Evolutionary conservation across 371 early-diverging fungal species (phyloP), one percentile per base, ranked within the genome.

Genomic region (Mortierella polycephala): DNA sequence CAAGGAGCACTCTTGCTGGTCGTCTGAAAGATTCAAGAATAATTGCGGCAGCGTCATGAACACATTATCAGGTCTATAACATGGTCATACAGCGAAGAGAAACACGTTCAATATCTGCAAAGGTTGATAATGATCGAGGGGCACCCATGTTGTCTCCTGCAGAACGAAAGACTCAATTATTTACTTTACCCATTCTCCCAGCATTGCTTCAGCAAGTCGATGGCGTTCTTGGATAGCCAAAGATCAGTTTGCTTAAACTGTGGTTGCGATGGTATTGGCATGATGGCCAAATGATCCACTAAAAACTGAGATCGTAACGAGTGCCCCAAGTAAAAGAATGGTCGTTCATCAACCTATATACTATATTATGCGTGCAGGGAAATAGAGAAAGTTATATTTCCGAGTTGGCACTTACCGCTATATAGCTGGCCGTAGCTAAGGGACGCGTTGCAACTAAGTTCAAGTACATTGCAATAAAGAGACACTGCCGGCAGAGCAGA

Each of bases 161-260:
- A 11, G 7, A 54, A n/a, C 1, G n/a, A 67, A 52, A 12, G 14
- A 39, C 12, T 16, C 5, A 0, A 23, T 6, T 40, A 20, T 12
- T 50, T 53, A 9, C 37, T 49, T 44, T 69, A 76, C 76, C 67
- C 67, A 10, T 67, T 67, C 0, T 67, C 71, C 76, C 76, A 76
- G 54, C 67, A 67, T 40, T 67, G 61, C 60, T 67, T 54, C 13
- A 76, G 50, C 45, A 76, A 51, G 3, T 30, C n/a, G n/a, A 71
- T 64, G 0, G 68, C 64, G 41, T 46, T 67, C n/a, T 67, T 76
- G 4, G 76, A 63, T 13, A 54, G 50, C 14, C 14, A 52, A 0
- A 12, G 20, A 2, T n/a, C 45, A 1, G 46, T 41, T 9, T 14
- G 58, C 0, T 30, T 30, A 30, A 52, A 30, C 11, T 6, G 21